Evolutionary conservation across 2,329 filamentous ascomycete species (phyloP).

Genomic region (Colletotrichum sp.): DNA sequence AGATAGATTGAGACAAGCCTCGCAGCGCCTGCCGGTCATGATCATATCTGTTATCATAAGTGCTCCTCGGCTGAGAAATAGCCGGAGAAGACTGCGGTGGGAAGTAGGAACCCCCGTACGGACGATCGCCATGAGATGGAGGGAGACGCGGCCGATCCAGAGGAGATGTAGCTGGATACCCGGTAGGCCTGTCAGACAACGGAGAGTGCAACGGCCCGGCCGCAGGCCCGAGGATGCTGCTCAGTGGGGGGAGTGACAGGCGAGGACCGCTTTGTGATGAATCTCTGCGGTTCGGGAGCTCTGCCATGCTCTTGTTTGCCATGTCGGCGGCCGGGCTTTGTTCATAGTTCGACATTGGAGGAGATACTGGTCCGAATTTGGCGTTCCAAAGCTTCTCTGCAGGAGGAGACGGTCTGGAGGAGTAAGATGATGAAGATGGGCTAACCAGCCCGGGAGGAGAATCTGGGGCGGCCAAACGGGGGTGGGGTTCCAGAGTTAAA

Average conservation of each 20-base stretch:
- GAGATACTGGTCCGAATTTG: constrained; percentile 47
- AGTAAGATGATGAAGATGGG: constrained; percentile 53
- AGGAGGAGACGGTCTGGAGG: constrained; percentile 45
- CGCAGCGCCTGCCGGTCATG: constrained; percentile 41
- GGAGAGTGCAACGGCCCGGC: constrained; percentile 51
- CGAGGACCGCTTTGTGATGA: constrained; percentile 33
- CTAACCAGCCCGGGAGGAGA: constrained; percentile 61
- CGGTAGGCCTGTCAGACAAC: constrained; percentile 48
- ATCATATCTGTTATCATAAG: constrained; percentile 51
- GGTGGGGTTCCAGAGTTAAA: constrained; percentile 55
- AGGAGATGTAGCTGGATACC: constrained; percentile 49
- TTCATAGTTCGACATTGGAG: constrained; percentile 66
- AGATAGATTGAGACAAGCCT: constrained; percentile 36
- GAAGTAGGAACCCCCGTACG: constrained; percentile 53
- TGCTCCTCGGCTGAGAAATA: constrained; percentile 48
- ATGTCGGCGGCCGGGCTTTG: constrained; percentile 48
- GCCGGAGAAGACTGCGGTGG: constrained; percentile 40
- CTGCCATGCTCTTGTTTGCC: constrained; percentile 44
- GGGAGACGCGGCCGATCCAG: constrained; percentile 51
- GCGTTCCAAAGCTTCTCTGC: constrained; percentile 51
- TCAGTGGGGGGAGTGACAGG: constrained; percentile 61
- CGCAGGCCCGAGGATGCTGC: constrained; percentile 60
- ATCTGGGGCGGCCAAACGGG: constrained; percentile 55
- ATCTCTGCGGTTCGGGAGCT: constrained; percentile 40
- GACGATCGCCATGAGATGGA: constrained; percentile 39